Base-by-base conservation (phyloP, 768 basidiomycete species). In the Pisolithus marmoratus region DNA sequence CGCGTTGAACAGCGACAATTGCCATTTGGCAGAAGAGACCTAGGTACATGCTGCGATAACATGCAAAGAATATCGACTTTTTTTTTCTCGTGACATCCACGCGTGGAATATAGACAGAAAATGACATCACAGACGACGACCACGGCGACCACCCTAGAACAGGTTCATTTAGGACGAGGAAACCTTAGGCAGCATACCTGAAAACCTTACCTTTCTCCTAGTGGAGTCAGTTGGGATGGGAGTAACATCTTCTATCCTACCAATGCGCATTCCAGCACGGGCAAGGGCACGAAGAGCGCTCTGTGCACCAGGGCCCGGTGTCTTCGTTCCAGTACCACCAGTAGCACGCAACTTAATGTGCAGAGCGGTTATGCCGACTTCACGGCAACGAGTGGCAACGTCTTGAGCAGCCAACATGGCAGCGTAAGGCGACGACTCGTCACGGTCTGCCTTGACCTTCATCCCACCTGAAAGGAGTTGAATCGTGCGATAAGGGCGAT, bases 381-480 rank as follows among this genome's bases (percentile, higher is more conserved):
- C 96, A 68, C 90, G 90, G 87, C 96, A 99, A 61, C 94, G 91
- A 48, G 78, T 70, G 53, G 95, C 95, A 60, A 94, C 93, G 63
- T 98, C 95, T 77, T 98, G 95, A 40, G 95, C 94, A 50, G 95
- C 95, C 70, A 98, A 79, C 94, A 96, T 95, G 69, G 94, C 93
- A 48, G 94, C 92, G 68, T 96, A 91, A 17, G 90, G 91, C 22
- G 94, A 97, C 38, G 94, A 97, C 76, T 99, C 96, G 76, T 99
- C 96, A 74, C 96, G 89, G 74, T 99, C 96, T 12, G 95, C 96
- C 80, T 98, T 99, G 75, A 99, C 96, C 79, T 98, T 98, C 96
- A 98, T 98, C 55, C 96, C 96, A 71, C 92, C 91, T 90, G 27
- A 19, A 17, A 1, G n/a, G 20, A 31, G 19, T 9, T 55, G 9